These are phyloP conservation scores for Eucommia ulmoides DNA, from an alignment of 257 asterid genomes.

Conservation along the genomic window DNA sequence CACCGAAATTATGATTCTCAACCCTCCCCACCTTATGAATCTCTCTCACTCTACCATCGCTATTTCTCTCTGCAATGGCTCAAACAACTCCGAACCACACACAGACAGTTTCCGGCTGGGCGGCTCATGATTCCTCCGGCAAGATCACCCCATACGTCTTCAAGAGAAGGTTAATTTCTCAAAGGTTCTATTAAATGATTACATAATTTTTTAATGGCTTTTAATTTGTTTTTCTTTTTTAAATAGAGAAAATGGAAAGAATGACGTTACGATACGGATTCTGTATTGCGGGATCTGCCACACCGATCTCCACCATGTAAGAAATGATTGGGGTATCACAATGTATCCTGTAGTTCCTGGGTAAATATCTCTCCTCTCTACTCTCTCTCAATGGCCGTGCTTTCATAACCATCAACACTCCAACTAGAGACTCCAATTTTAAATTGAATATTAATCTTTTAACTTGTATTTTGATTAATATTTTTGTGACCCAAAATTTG, in stretches of 20 bases:
- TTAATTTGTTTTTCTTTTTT: neutral
- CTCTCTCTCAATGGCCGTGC: no score
- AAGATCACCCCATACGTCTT: constrained; percentile 32
- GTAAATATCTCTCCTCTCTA: constrained; percentile 13
- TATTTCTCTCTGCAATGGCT: constrained; percentile 18
- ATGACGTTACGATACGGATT: constrained; percentile 39
- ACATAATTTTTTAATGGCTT: neutral
- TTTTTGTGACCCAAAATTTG: no score
- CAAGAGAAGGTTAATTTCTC: constrained; percentile 41
- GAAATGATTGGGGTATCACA: constrained; percentile 55
- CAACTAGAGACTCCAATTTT: no score
- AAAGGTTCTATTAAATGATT: no score
- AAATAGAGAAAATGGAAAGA: constrained; percentile 32
- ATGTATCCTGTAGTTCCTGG: constrained; percentile 60
- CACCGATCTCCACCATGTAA: constrained; percentile 42
- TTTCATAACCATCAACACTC: no score
- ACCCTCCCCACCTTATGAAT: no score
- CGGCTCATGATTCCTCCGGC: constrained; percentile 37
- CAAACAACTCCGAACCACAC: constrained; percentile 44
- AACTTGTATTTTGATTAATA: no score
- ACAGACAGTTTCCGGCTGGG: constrained; percentile 47
- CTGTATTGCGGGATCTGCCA: constrained; percentile 50
- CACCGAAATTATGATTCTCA: no score
- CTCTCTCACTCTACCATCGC: no score
- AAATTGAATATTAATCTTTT: no score